Evolutionary conservation across 2,329 filamentous ascomycete genomes (phyloP), one percentile per base, ranked within the genome.

Genomic region (Tetracladium maxilliforme): DNA sequence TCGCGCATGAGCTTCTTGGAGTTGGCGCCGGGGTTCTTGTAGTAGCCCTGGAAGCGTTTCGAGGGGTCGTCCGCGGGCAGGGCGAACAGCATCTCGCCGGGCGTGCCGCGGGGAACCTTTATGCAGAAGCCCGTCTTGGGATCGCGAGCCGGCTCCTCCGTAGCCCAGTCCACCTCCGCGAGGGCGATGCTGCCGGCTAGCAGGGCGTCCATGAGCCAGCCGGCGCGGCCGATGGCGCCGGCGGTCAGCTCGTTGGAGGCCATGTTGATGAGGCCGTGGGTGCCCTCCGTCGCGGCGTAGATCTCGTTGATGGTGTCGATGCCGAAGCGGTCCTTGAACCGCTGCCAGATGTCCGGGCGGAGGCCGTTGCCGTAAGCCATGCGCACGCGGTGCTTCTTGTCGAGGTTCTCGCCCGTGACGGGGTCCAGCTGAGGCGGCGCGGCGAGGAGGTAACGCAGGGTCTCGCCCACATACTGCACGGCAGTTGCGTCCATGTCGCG

Each of bases 391-490:
- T 92, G 77, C 34, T 72, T 65, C 37, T 62, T 67, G 48, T 92
- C 84, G 18, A 83, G 57, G 32, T 66, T 61, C 41, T 75, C 67
- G 12, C 74, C 73, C 0, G 73, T 81, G 6, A 44, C 45, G 0
- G 72, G 60, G 36, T 83, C 72, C 14, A 58, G 47, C 28, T 75
- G 61, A 1, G 68, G 58, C 3, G 76, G 53, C 0, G 71, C 69
- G 0, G 77, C 63, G 8, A 92, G 61, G 4, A 92, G 64, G 45
- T 92, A 92, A 6, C 83, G 74, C 34, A 82, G 76, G 1, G 81
- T 87, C 48, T 92, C 83, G 26, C 83, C 83, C 10, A 92, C 83
- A 43, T 92, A 92, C 44, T 92, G 82, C 32, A 92, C 75, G 4
- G 73, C 61, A 2, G 79, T 90, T 12, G 82, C 76, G 7, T 74